Conservation (phyloP, 129 eudicot genomes). For the carrot (Daucus carota) region DNA sequence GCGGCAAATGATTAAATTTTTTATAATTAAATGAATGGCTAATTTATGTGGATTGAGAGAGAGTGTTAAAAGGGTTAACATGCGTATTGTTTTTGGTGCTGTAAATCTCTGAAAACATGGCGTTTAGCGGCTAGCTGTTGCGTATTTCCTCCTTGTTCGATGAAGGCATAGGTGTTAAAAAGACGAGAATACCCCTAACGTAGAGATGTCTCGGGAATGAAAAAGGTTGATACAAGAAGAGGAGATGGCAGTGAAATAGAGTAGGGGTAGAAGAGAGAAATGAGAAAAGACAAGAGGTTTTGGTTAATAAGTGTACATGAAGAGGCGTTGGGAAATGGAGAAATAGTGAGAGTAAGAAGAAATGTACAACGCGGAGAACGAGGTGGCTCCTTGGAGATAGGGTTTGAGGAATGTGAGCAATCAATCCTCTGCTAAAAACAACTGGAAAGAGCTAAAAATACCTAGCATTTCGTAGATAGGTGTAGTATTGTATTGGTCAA, state of each 20-base stretch:
- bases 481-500: not conserved
- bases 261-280: conserved; percentile 27
- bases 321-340: conserved; percentile 46
- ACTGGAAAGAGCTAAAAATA: not conserved
- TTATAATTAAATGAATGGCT: not conserved
- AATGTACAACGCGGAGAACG: not conserved
- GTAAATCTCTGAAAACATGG: conserved; percentile 72
- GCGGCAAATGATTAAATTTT: not conserved
- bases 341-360: conserved; percentile 3
- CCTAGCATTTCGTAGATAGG: too few species aligned
- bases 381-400: conserved; percentile 5
- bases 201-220: conserved; percentile 48
- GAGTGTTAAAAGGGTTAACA: conserved; percentile 18
- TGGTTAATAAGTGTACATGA: conserved; percentile 14
- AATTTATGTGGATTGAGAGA: not conserved
- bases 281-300: conserved; percentile 13
- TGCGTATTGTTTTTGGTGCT: conserved; percentile 71
- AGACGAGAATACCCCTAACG: conserved; percentile 36
- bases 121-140: conserved; percentile 46
- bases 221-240: conserved; percentile 19
- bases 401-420: conserved; percentile 12
- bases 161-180: conserved; percentile 7
- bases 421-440: not conserved
- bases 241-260: conserved; percentile 4
- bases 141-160: conserved; percentile 6